Base-by-base conservation (phyloP, 2,329 filamentous ascomycete genomes). In the Shiraia sp. region DNA sequence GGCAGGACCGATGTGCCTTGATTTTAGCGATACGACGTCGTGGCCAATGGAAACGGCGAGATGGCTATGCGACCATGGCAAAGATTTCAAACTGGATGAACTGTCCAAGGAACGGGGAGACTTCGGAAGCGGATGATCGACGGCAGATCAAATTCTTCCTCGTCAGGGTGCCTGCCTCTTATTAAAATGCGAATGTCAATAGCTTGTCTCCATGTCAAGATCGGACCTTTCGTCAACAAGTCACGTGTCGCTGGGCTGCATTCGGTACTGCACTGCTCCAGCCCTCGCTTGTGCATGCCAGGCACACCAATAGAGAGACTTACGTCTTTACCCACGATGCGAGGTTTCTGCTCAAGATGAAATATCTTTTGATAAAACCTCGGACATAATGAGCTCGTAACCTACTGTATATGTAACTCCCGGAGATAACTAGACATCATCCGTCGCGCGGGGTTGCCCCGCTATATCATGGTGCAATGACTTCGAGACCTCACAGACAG, bases 1-100 rank as follows among this genome's bases (percentile, higher is more conserved):
- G 48, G 51, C 37, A 12, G n/a, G 32, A 33, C 47, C 49, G 45
- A 19, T 9, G 23, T 23, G 14, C 33, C 33, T 36, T 36, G 33
- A 33, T 33, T 33, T 12, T 4, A 23, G 14, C 10, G 5, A 31
- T 31, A 16, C 31, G 7, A 9, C 29, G 29, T 22, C 8, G 16
- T 15, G 6, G 29, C 29, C 29, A 14, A 31, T 31, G 7, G 29
- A 15, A 15, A 16, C 6, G 10, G 3, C 17, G 29, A 16, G 29
- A 22, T 22, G 19, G 19, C 27, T 30, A n/a, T n/a, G n/a, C 23
- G 2, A 17, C 28, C 24, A 25, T 19, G 6, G 29, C 16, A 28
- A 31, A 13, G 15, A 6, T 15, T 32, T 32, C 35, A 29, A 26
- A 22, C 16, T 25, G 10, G 16, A 14, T 16, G 36, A 38, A 38